Base-by-base conservation (phyloP, 371 early-diverging fungal species). In the Fennellomyces sp. region DNA sequence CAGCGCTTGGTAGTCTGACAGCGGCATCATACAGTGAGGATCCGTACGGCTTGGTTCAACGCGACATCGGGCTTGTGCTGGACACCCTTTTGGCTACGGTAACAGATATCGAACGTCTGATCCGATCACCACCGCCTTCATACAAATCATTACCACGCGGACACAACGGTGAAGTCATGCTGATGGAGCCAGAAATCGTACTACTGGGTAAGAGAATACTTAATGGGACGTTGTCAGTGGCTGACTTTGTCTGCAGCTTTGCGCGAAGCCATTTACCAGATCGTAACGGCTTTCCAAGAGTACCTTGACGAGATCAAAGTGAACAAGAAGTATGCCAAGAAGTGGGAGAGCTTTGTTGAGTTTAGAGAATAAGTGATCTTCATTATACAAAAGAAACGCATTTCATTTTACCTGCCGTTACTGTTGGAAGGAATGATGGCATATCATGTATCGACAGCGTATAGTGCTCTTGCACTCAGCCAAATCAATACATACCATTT, bases 21-120 rank as follows among this genome's bases (percentile, higher is more conserved):
- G 64, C 76, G 11, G 75, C 80, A 8, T 86, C 86, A 0, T 63
- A 71, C 17, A 63, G 70, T 6, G 86, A 86, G 47, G 86, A 86
- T 63, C 63, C 68, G 3, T 78, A 70, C 56, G 84, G 86, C 2
- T 69, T 76, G 19, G 86, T 86, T 2, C 86, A 86, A 45, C 77
- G 69, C 45, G 82, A 86, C 33, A 75, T 84, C 27, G 60, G 69
- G 1, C 58, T 51, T 7, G 75, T 86, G 2, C 41, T 86, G n/a
- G 76, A 84, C 63, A 50, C 65, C 10, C 56, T 86, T 59, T 58
- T 83, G 38, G 78, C 68, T 3, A 65, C 70, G 47, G 63, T 84
- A 42, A 65, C 65, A 15, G 63, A 71, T 3, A 56, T 80, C 13
- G 77, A 82, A 49, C 52, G 61, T 26, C 66, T 73, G 35, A 23